Conservation (phyloP, 2,329 filamentous ascomycete genomes). For the Fusarium sarcochroum region DNA sequence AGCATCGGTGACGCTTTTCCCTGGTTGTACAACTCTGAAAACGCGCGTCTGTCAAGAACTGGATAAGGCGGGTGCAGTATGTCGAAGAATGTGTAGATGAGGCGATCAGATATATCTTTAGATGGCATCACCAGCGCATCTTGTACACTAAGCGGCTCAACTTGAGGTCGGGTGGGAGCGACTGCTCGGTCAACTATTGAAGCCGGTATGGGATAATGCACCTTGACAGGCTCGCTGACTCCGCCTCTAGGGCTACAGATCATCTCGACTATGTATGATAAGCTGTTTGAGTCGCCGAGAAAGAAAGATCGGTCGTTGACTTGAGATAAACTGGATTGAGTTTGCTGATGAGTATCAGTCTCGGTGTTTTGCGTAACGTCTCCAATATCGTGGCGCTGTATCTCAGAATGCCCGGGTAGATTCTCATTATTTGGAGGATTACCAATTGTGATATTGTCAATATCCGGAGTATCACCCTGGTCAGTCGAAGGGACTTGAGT, state of each 20-base stretch:
- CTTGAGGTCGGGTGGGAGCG: slow-evolving; percentile 4
- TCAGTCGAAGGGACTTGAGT: neutral
- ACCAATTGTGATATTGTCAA: neutral
- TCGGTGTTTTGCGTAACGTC: neutral
- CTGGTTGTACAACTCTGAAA: slow-evolving; percentile 1
- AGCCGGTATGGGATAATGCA: slow-evolving; percentile 40
- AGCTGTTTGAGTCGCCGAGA: slow-evolving; percentile 32
- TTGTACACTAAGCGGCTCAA: slow-evolving; percentile 12
- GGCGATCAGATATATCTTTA: slow-evolving; percentile 23
- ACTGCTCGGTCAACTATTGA: slow-evolving; percentile 31
- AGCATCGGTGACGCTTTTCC: slow-evolving; percentile 16
- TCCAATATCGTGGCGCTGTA: accelerated
- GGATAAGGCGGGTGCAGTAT: slow-evolving; percentile 33
- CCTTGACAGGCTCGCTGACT: slow-evolving; percentile 37
- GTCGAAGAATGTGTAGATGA: slow-evolving; percentile 23
- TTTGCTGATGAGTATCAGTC: neutral
- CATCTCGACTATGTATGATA: slow-evolving; percentile 43
- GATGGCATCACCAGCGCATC: slow-evolving; percentile 25
- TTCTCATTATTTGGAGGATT: neutral
- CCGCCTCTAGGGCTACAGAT: slow-evolving; percentile 32
- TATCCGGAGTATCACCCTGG: neutral
- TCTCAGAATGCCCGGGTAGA: accelerated
- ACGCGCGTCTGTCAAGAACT: slow-evolving; percentile 8
- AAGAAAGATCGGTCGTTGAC: slow-evolving; percentile 15
- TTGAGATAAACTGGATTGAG: neutral